Evolutionary conservation across 179 eudicot genomes (phyloP).

Genomic region (Heliamphora pulchella): DNA sequence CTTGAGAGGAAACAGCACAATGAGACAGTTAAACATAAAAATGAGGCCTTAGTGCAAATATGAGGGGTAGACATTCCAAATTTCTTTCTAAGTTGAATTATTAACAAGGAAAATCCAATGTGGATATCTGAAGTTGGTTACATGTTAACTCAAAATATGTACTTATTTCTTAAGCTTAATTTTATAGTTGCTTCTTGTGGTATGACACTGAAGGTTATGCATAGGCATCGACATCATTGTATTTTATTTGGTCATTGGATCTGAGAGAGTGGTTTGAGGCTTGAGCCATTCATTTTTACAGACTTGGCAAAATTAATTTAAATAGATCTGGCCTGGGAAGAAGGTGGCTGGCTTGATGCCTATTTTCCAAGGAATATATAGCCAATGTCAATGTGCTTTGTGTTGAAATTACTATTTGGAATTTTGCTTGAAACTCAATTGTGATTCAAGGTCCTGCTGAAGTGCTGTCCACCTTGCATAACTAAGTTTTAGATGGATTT

Average conservation of each 20-base stretch:
- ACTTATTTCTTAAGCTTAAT: background rate
- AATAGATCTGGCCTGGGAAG: background rate
- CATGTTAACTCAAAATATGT: too few relatives aligned
- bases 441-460: background rate
- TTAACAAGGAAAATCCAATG: too few relatives aligned
- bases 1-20: too few relatives aligned
- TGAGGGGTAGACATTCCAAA: too few relatives aligned
- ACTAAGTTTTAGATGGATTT: background rate
- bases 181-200: background rate
- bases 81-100: too few relatives aligned
- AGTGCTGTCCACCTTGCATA: slow-evolving; percentile 6
- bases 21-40: too few relatives aligned
- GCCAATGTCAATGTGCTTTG: background rate
- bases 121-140: too few relatives aligned
- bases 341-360: background rate
- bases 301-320: background rate
- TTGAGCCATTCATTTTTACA: slow-evolving; percentile 1
- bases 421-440: background rate
- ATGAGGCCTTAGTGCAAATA: too few relatives aligned
- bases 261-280: background rate
- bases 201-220: background rate
- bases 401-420: background rate
- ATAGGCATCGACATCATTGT: background rate
- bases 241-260: background rate
- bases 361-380: background rate